phyloP scores from a whole-genome alignment of 1,139 yeast species.

The Hemisphaericaspora subhashii region DNA sequence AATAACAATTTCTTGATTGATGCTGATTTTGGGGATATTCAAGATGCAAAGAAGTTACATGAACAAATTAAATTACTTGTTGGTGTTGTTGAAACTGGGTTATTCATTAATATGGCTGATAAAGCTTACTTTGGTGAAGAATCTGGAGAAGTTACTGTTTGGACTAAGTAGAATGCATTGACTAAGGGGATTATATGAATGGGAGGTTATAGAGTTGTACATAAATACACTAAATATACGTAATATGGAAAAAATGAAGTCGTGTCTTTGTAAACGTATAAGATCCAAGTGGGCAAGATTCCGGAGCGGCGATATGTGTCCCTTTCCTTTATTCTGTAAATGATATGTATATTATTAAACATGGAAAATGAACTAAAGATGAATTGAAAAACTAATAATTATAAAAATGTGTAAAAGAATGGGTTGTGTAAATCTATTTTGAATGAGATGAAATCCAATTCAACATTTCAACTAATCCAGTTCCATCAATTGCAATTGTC shows the following conservation, averaged over 20 bases:
- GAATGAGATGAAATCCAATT: conserved; percentile 72
- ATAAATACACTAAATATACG: too few relatives aligned
- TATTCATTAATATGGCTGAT: conserved; percentile 70
- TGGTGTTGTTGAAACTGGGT: conserved; percentile 97
- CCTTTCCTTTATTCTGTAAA: too few relatives aligned
- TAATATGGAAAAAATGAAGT: too few relatives aligned
- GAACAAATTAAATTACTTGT: conserved; percentile 67
- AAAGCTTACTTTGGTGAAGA: conserved; percentile 88
- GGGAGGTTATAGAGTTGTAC: background rate
- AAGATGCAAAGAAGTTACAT: conserved; percentile 62
- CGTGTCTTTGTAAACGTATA: too few relatives aligned
- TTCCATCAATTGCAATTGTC: conserved; percentile 72
- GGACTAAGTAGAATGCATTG: conserved; percentile 11
- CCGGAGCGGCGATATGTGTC: too few relatives aligned
- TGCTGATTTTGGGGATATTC: conserved; percentile 84
- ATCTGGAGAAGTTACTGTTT: conserved; percentile 56
- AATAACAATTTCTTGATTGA: conserved; percentile 92
- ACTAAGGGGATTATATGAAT: too few relatives aligned
- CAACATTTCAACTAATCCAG: conserved; percentile 71
- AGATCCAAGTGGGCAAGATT: too few relatives aligned
- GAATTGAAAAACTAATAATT: background rate
- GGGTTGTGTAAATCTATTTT: conserved; percentile 34
- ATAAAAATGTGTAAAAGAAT: too few relatives aligned
- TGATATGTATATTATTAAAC: background rate
- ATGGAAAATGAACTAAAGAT: background rate